These are phyloP conservation scores for Ogataea salicorniae DNA, from an alignment of 805 yeast genomes.

Conservation along the genomic window DNA sequence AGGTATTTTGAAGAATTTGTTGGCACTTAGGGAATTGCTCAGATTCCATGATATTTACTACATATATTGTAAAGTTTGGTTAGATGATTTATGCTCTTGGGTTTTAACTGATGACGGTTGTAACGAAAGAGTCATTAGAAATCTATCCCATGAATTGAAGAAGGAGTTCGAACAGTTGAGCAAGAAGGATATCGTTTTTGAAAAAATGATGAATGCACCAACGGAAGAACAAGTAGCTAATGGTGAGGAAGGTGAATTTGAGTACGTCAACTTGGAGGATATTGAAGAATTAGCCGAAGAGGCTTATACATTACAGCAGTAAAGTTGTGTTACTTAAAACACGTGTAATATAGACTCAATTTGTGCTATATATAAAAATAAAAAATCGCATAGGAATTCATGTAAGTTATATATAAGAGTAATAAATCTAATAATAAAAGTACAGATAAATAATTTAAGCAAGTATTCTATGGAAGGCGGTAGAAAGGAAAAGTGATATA, in stretches of 20 bases:
- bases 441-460: no score
- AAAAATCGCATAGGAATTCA: no score
- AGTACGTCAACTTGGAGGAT: constrained; percentile 46
- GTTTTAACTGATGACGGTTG: constrained; percentile 50
- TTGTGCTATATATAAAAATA: no score
- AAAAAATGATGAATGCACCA: constrained; percentile 39
- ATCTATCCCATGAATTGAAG: constrained; percentile 61
- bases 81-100: constrained; percentile 80
- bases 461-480: neutral
- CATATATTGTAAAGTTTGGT: constrained; percentile 70
- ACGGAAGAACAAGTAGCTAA: constrained; percentile 36
- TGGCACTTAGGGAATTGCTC: constrained; percentile 66
- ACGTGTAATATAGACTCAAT: neutral
- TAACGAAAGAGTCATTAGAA: constrained; percentile 52
- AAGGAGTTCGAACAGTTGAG: constrained; percentile 34
- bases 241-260: constrained; percentile 32
- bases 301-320: constrained; percentile 27
- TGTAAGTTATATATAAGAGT: no score
- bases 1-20: constrained; percentile 51
- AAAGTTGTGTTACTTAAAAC: neutral
- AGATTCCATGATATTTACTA: constrained; percentile 81
- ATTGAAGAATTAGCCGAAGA: constrained; percentile 55
- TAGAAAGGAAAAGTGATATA: neutral
- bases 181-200: constrained; percentile 50
- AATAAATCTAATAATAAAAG: no score